Evolutionary conservation across 129 eudicot species (phyloP).

Genomic region (Escallonia herrerae): DNA sequence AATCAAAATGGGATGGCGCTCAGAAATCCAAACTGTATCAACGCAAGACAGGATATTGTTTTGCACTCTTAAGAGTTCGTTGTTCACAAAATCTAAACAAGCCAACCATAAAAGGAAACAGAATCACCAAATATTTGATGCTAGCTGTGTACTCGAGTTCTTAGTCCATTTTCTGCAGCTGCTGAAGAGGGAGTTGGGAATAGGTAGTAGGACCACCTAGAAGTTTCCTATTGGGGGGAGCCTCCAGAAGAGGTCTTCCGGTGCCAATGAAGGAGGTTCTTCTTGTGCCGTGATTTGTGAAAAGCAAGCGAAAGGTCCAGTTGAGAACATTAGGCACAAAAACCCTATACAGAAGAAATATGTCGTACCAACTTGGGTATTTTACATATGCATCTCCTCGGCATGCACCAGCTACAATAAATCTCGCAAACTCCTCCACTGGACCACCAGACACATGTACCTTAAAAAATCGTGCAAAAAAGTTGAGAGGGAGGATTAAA

Average conservation of each 20-base stretch:
- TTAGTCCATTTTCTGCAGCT: conserved; percentile 16
- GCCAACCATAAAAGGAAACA: too few relatives aligned
- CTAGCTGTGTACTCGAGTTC: not conserved
- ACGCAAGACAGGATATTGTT: too few relatives aligned
- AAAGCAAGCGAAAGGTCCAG: conserved; percentile 73
- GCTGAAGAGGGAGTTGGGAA: conserved; percentile 20
- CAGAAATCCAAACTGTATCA: too few relatives aligned
- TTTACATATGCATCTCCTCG: conserved; percentile 72
- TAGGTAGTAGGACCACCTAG: conserved; percentile 11
- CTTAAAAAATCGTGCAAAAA: conserved; percentile 17
- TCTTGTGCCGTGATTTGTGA: conserved; percentile 36
- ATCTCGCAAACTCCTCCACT: conserved; percentile 62
- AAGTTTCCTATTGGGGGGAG: conserved; percentile 33
- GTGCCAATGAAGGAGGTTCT: conserved; percentile 61
- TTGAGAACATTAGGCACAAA: conserved; percentile 73
- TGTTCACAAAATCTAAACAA: too few relatives aligned
- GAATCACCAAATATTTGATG: too few relatives aligned
- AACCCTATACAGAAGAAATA: conserved; percentile 71
- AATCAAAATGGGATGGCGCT: too few relatives aligned
- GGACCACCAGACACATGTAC: conserved; percentile 59
- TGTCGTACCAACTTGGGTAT: conserved; percentile 87
- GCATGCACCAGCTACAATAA: conserved; percentile 76
- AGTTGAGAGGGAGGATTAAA: too few relatives aligned
- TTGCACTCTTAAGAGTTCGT: too few relatives aligned
- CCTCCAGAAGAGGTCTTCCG: conserved; percentile 59